These are phyloP conservation scores for Aspergillus fumigatiaffinis DNA, from an alignment of 2,329 filamentous ascomycete species.

Conservation along the genomic window DNA sequence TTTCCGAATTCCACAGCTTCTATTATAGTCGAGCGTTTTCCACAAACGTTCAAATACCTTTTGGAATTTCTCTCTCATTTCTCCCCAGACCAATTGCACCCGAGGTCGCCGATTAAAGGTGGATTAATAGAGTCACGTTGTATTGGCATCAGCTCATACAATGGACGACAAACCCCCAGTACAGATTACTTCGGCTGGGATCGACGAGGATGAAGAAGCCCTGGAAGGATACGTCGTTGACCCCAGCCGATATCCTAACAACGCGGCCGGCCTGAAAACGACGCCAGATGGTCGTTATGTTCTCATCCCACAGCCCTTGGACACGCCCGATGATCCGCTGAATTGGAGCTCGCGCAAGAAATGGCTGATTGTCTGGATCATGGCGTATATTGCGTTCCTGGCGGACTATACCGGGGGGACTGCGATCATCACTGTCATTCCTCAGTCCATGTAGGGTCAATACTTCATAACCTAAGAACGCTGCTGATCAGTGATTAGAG, in stretches of 20 bases:
- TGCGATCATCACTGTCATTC: constrained; percentile 43
- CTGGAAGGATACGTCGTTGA: constrained; percentile 16
- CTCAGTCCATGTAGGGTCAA: constrained; percentile 39
- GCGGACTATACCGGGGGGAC: constrained; percentile 50
- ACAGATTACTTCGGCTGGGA: neutral
- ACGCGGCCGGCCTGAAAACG: constrained; percentile 29
- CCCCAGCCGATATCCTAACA: constrained; percentile 14
- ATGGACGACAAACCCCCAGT: constrained; percentile 2
- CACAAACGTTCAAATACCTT: too few relatives aligned
- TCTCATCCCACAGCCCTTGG: constrained; percentile 53
- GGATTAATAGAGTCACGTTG: too few relatives aligned
- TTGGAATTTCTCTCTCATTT: too few relatives aligned
- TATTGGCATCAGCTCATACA: too few relatives aligned
- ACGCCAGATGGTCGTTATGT: constrained; percentile 40
- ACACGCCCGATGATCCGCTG: constrained; percentile 50
- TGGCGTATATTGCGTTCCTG: constrained; percentile 46
- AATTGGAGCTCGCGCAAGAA: constrained; percentile 53
- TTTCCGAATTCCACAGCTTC: too few relatives aligned
- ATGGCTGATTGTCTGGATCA: constrained; percentile 46
- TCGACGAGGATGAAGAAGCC: constrained; percentile 15
- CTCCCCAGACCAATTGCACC: too few relatives aligned
- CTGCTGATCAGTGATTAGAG: constrained; percentile 17
- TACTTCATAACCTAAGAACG: neutral
- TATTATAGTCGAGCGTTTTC: too few relatives aligned
- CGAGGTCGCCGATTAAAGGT: too few relatives aligned